Conservation (phyloP, 768 basidiomycete species). For the Dendrothele bispora region DNA sequence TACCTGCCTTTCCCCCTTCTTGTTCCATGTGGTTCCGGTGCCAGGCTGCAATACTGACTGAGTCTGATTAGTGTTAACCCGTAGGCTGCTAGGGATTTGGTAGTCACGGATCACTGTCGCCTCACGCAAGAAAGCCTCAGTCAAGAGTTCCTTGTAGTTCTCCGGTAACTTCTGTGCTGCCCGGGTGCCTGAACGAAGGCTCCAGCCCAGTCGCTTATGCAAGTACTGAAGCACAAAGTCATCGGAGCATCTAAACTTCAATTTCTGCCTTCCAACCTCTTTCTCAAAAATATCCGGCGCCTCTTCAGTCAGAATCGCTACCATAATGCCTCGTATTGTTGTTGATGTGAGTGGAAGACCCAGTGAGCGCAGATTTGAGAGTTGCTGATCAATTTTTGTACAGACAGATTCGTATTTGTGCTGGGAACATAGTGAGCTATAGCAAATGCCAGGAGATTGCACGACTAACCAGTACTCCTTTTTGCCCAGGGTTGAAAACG, state of each 20-base stretch:
- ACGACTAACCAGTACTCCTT: neutral
- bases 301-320: slow-evolving; percentile 9
- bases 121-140: slow-evolving; percentile 10
- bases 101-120: slow-evolving; percentile 10
- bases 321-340: neutral
- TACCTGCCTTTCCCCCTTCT: slow-evolving; percentile 15
- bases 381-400: neutral
- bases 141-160: slow-evolving; percentile 15
- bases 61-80: slow-evolving; percentile 20
- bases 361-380: neutral
- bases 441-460: neutral
- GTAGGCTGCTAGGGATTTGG: slow-evolving; percentile 9
- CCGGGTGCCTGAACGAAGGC: slow-evolving; percentile 17
- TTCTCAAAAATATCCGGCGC: slow-evolving; percentile 21
- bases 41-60: slow-evolving; percentile 12
- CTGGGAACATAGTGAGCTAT: neutral
- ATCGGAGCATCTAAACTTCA: slow-evolving; percentile 14
- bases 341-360: neutral
- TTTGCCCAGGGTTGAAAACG: neutral
- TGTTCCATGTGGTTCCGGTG: slow-evolving; percentile 11
- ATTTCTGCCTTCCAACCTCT: slow-evolving; percentile 12
- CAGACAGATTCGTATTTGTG: neutral
- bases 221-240: slow-evolving; percentile 20
- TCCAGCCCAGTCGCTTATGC: slow-evolving; percentile 14
- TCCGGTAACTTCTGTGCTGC: slow-evolving; percentile 29